A percentile compares a stretch with the other conserved stretches of the same genome.
Evolutionary conservation across 306 rosid species (phyloP).

Genomic region (Bauhinia variegata): DNA sequence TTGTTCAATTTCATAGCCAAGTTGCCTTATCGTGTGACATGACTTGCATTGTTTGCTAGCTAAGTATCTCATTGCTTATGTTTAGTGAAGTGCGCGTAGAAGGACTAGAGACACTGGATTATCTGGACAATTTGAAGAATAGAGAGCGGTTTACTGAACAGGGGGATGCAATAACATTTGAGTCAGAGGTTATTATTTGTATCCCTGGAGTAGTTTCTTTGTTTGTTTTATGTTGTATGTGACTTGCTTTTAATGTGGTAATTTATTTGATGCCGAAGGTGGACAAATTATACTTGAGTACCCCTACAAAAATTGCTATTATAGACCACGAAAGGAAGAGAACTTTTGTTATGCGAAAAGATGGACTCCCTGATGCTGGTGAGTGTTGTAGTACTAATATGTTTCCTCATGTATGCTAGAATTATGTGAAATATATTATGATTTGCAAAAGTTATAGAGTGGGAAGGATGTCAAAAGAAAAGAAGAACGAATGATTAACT

Average conservation of each 20-base stretch:
- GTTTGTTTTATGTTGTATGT: conserved; percentile 10
- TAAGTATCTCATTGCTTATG: conserved; percentile 28
- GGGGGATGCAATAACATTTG: conserved; percentile 79
- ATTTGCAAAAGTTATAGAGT: conserved; percentile 1
- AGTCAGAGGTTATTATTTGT: conserved; percentile 59
- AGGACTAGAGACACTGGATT: conserved; percentile 83
- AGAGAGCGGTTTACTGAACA: conserved; percentile 75
- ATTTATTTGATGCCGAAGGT: conserved; percentile 48
- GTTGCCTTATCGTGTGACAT: conserved; percentile 12
- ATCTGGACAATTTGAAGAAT: conserved; percentile 74
- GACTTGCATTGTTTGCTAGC: conserved; percentile 3
- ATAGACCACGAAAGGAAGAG: conserved; percentile 82
- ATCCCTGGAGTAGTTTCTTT: neutral
- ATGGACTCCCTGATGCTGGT: conserved; percentile 91
- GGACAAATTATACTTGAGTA: conserved; percentile 72
- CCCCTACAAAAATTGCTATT: conserved; percentile 76
- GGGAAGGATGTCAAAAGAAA: neutral
- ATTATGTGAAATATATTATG: conserved; percentile 7
- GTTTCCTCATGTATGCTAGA: conserved; percentile 1
- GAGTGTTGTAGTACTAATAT: conserved; percentile 34
- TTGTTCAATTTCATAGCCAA: conserved; percentile 9
- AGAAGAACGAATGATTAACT: neutral
- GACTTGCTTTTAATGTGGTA: conserved; percentile 15
- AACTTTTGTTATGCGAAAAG: conserved; percentile 70
- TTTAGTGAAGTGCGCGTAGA: conserved; percentile 82